Percentiles rank a stretch among this genome's conserved stretches.
These are phyloP conservation scores for Tricholoma flavovirens DNA, from an alignment of 768 basidiomycete genomes.

Conservation along the genomic window DNA sequence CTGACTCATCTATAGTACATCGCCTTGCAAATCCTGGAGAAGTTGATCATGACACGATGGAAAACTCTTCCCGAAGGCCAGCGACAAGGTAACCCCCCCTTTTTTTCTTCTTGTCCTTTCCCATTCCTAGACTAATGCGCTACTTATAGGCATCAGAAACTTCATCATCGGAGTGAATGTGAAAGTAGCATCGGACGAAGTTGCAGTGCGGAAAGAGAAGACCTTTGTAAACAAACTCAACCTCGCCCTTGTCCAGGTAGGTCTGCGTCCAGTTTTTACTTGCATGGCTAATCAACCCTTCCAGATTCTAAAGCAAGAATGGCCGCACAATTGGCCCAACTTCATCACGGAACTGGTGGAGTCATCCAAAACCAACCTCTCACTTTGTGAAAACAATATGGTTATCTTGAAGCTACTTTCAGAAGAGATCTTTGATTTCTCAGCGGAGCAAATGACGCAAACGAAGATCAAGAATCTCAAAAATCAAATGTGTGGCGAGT, in stretches of 20 bases:
- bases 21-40: conserved; percentile 94
- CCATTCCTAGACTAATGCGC: not conserved
- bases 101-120: too few species aligned
- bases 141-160: conserved; percentile 77
- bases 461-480: conserved; percentile 96
- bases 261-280: conserved; percentile 15
- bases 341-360: conserved; percentile 97
- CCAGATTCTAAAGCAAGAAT: conserved; percentile 98
- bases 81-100: conserved; percentile 58
- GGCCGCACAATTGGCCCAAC: conserved; percentile 98
- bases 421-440: conserved; percentile 98
- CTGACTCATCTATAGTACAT: conserved; percentile 62
- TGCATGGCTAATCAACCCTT: conserved; percentile 1
- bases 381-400: conserved; percentile 99
- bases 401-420: conserved; percentile 92
- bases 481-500: conserved; percentile 96
- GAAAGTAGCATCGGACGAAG: conserved; percentile 89
- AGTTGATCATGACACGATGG: conserved; percentile 91
- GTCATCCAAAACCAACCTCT: conserved; percentile 93
- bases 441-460: conserved; percentile 97
- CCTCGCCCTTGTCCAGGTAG: conserved; percentile 87
- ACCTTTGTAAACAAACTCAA: conserved; percentile 95
- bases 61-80: conserved; percentile 97
- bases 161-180: conserved; percentile 93
- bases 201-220: conserved; percentile 86